phyloP scores from a whole-genome alignment of 148 eudicot species.

The Vaccinium darrowii region DNA sequence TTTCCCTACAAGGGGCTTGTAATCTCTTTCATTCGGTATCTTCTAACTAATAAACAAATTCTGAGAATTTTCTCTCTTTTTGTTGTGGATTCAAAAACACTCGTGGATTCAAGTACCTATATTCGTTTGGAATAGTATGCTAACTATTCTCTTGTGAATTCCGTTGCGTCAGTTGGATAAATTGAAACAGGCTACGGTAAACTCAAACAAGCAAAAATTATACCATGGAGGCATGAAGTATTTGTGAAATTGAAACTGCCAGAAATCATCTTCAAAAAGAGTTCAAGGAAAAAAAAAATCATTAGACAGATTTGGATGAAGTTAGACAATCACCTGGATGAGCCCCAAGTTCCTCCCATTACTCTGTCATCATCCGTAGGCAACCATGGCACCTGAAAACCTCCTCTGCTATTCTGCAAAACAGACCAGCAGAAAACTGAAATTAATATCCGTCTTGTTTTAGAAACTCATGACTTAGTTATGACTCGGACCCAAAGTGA shows the following conservation, averaged over 20 bases:
- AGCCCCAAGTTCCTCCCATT: conserved; percentile 19
- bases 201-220: no score
- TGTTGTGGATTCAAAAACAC: no score
- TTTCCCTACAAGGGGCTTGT: no score
- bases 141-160: no score
- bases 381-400: conserved; percentile 22
- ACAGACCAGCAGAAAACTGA: background rate
- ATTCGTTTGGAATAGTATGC: no score
- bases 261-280: background rate
- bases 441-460: background rate
- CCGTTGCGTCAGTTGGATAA: no score
- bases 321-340: conserved; percentile 25
- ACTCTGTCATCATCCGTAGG: conserved; percentile 17
- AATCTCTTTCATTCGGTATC: no score
- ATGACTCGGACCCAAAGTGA: background rate
- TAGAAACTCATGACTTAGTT: background rate
- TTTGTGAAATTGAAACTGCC: background rate
- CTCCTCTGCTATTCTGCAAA: conserved; percentile 17
- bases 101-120: no score
- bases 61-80: no score
- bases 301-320: background rate
- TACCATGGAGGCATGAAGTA: background rate
- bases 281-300: background rate
- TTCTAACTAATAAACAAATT: no score
- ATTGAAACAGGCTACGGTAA: no score